phyloP scores from a whole-genome alignment of 2,329 filamentous ascomycete genomes.

The Pseudogymnoascus sp. region DNA sequence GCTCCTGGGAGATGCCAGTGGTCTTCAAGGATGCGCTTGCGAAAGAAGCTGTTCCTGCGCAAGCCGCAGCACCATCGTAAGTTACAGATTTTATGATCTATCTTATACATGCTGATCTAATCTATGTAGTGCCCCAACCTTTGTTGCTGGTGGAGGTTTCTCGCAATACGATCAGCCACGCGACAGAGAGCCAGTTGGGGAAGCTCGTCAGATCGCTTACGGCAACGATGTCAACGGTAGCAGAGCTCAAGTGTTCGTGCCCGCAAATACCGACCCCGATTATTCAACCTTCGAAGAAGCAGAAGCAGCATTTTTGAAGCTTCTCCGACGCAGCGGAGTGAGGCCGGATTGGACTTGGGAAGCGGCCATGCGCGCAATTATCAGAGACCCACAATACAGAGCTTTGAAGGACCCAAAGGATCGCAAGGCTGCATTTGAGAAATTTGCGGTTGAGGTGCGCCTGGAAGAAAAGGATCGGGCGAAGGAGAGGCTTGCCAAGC shows the following conservation, averaged over 20 bases:
- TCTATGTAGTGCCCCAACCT: conserved; percentile 30
- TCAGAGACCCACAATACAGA: conserved; percentile 87
- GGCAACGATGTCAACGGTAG: conserved; percentile 44
- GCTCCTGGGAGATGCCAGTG: conserved; percentile 91
- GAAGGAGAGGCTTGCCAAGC: conserved; percentile 85
- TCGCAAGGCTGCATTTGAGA: conserved; percentile 85
- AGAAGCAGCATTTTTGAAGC: conserved; percentile 86
- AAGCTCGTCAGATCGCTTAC: conserved; percentile 53
- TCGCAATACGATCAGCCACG: conserved; percentile 29
- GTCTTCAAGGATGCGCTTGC: conserved; percentile 70
- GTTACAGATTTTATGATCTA: background rate
- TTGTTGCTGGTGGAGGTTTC: conserved; percentile 38
- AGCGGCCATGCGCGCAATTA: conserved; percentile 75
- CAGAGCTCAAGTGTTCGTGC: conserved; percentile 52
- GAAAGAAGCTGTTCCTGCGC: conserved; percentile 40
- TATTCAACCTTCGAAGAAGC: conserved; percentile 79
- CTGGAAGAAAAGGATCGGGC: conserved; percentile 90
- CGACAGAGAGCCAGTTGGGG: conserved; percentile 39
- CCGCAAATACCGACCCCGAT: conserved; percentile 65
- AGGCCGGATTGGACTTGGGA: conserved; percentile 92
- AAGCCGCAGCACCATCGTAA: conserved; percentile 39
- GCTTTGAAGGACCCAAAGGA: conserved; percentile 90
- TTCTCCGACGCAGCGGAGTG: conserved; percentile 76
- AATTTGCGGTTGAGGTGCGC: conserved; percentile 85
- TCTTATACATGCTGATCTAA: conserved; percentile 12